Evolutionary conservation across 768 basidiomycete genomes (phyloP), one percentile per base, ranked within the genome.

Genomic region (Russula abietina): DNA sequence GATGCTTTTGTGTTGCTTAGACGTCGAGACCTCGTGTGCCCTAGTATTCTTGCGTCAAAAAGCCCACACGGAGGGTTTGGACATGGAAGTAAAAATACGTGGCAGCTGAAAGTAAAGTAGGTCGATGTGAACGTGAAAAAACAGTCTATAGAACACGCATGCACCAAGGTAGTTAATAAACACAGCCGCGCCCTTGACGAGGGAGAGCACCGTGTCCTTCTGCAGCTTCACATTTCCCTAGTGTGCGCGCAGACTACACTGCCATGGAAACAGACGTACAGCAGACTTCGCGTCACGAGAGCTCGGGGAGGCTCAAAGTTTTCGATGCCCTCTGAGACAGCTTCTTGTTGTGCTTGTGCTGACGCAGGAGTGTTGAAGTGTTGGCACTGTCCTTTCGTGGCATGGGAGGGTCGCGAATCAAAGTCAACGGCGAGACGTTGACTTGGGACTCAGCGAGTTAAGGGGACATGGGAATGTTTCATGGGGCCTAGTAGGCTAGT

Each of bases 101-200:
- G 24, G 48, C 57, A 45, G 52, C 56, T 58, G 65, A 67, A 36
- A 32, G 53, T 7, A 26, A 48, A 39, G 33, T 52, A 32, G 16
- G 30, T 8, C 26, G 26, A n/a, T 1, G 24, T n/a, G 19, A 2
- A 24, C 19, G 16, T 22, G 52, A 4, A 11, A 14, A 9, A 10
- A 53, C 1, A 49, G 30, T 45, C 19, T 53, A 65, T n/a, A 9
- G 22, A 65, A 26, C 38, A 16, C 16, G 16, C 57, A 76, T 86
- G 68, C 72, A 89, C 95, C 88, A 9, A 98, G 78, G 69, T 94
- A 96, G 73, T 90, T 95, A 68, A 99, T 94, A 73, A 98, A 98
- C 56, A 98, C 89, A 0, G 95, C 95, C 4, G 94, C 92, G 33
- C 88, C 88, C 71, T 94, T 94, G 16, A 89, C 80, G 11, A 97